A percentile compares a stretch with the other conserved stretches of the same genome.
phyloP scores from a whole-genome alignment of 1,284 basidiomycete genomes.

The Apiotrichum gamsii region DNA sequence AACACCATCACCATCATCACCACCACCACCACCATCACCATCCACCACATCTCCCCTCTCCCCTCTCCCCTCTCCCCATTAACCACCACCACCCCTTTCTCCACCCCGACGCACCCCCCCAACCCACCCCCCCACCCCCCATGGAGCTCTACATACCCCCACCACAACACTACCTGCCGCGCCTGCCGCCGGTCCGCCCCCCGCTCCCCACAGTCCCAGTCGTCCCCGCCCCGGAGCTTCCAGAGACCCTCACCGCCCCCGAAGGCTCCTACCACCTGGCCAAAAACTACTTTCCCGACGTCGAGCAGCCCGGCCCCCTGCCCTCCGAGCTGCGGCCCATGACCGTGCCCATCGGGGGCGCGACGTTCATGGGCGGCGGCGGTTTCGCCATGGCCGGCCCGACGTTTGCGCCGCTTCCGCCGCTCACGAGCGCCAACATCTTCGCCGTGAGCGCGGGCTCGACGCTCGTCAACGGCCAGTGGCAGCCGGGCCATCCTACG shows the following conservation, averaged over 20 bases:
- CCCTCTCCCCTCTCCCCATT: background rate
- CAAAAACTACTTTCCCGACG: conserved; percentile 30
- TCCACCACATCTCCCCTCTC: too few relatives aligned
- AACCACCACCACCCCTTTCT: background rate
- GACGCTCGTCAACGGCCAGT: conserved; percentile 38
- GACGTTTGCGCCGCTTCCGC: conserved; percentile 13
- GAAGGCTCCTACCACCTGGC: conserved; percentile 38
- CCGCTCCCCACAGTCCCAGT: conserved; percentile 36
- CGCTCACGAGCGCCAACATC: conserved; percentile 14
- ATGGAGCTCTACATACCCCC: conserved; percentile 41
- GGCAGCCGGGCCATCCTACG: conserved; percentile 31
- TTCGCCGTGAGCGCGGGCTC: conserved; percentile 29
- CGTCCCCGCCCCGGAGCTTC: conserved; percentile 33
- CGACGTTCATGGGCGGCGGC: conserved; percentile 28
- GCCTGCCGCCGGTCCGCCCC: conserved; percentile 23
- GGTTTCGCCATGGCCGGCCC: conserved; percentile 13
- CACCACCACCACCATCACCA: too few relatives aligned
- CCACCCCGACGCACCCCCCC: background rate
- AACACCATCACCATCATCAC: too few relatives aligned
- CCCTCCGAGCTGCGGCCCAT: conserved; percentile 14
- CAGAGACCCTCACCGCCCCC: conserved; percentile 35
- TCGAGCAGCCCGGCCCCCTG: conserved; percentile 32
- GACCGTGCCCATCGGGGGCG: conserved; percentile 4
- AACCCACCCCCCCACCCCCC: background rate
- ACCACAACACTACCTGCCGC: conserved; percentile 26